Evolutionary conservation across 2,329 filamentous ascomycete genomes (phyloP).

Genomic region (Alternaria sp.): DNA sequence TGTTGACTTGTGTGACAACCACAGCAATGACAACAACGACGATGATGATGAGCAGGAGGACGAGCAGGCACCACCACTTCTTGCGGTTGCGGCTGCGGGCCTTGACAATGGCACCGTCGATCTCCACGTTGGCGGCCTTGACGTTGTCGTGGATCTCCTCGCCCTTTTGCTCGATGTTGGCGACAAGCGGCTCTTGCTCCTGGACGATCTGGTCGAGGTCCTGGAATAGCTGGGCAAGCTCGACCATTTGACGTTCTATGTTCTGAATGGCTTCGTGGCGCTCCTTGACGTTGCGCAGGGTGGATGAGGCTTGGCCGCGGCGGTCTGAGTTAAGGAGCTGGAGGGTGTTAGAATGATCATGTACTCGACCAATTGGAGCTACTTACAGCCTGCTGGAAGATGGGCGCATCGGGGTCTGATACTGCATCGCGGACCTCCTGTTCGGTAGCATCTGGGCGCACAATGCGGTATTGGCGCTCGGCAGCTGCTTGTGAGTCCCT

Average conservation of each 20-base stretch:
- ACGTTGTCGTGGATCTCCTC: conserved; percentile 87
- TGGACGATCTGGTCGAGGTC: conserved; percentile 86
- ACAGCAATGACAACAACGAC: conserved; percentile 50
- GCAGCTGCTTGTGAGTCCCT: conserved; percentile 83
- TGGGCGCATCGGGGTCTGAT: conserved; percentile 74
- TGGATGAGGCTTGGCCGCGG: conserved; percentile 79
- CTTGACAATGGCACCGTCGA: conserved; percentile 80
- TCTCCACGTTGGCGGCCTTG: conserved; percentile 82
- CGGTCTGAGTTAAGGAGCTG: conserved; percentile 79
- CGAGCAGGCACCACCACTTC: conserved; percentile 95
- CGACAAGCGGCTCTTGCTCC: conserved; percentile 81
- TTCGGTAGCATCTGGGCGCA: conserved; percentile 79
- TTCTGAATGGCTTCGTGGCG: conserved; percentile 88
- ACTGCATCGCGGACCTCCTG: conserved; percentile 79
- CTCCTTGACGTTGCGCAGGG: conserved; percentile 78
- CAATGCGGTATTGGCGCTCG: conserved; percentile 88
- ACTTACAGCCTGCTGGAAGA: conserved; percentile 80
- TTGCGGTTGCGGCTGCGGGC: conserved; percentile 74
- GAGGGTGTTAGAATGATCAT: conserved; percentile 15
- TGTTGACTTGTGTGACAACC: conserved; percentile 40
- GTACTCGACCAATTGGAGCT: neutral
- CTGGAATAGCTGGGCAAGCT: conserved; percentile 86
- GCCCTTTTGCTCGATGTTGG: conserved; percentile 83
- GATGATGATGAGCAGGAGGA: conserved; percentile 57
- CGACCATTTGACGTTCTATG: conserved; percentile 88